Percentiles rank a stretch among this genome's conserved stretches.
Evolutionary conservation across 331 rosid genomes (phyloP).

Genomic region (Acacia pycnantha): DNA sequence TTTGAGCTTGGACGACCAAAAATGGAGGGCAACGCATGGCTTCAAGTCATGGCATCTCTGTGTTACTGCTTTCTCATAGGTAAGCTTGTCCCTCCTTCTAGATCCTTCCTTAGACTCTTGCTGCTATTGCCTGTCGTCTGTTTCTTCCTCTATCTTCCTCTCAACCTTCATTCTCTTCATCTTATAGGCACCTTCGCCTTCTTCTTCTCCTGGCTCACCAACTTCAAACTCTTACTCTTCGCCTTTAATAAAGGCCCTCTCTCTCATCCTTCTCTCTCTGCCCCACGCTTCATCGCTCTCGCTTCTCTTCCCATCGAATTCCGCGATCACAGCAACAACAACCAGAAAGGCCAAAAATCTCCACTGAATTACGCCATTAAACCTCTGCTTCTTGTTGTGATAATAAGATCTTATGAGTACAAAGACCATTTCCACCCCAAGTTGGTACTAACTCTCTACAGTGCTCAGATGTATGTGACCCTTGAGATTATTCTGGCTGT

Average conservation of each 20-base stretch:
- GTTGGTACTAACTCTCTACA: slow-evolving; percentile 23
- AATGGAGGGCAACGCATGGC: too few species aligned
- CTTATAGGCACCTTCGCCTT: too few species aligned
- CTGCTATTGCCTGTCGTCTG: too few species aligned
- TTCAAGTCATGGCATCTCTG: too few species aligned
- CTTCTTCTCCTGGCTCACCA: too few species aligned
- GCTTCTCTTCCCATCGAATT: slow-evolving; percentile 33
- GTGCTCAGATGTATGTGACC: slow-evolving; percentile 40
- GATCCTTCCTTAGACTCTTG: too few species aligned
- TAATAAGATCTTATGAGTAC: slow-evolving; percentile 20
- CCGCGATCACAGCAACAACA: not conserved
- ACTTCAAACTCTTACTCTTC: too few species aligned
- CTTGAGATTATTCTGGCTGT: slow-evolving; percentile 38
- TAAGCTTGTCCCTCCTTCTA: too few species aligned
- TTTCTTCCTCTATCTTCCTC: too few species aligned
- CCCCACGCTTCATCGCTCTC: slow-evolving; percentile 28
- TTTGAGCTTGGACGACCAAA: too few species aligned
- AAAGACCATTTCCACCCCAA: slow-evolving; percentile 24
- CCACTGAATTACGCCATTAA: slow-evolving; percentile 23
- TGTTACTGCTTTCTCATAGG: too few species aligned
- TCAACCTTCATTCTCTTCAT: too few species aligned
- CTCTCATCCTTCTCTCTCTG: slow-evolving; percentile 27
- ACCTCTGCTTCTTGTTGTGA: slow-evolving; percentile 22
- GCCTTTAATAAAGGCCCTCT: slow-evolving; percentile 43
- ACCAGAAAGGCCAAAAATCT: not conserved